These are phyloP conservation scores for Gigaspora rosea DNA, from an alignment of 192 early-diverging fungal genomes.

Conservation along the genomic window DNA sequence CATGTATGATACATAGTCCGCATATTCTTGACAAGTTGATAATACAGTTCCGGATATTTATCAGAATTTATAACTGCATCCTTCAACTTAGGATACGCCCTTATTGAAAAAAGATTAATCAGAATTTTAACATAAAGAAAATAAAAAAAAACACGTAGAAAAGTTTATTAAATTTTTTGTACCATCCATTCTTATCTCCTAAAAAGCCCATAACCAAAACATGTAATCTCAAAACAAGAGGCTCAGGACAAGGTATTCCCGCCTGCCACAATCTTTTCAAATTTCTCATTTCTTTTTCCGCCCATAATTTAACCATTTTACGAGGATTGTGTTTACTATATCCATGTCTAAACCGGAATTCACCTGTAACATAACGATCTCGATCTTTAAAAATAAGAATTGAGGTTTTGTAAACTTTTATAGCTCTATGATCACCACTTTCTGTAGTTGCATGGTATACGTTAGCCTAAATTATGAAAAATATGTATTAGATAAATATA, in stretches of 20 bases:
- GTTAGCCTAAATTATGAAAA: constrained; percentile 65
- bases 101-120: constrained; percentile 27
- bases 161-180: background rate
- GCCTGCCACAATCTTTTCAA: constrained; percentile 85
- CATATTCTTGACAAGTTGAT: constrained; percentile 84
- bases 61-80: constrained; percentile 82
- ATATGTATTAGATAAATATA: no score
- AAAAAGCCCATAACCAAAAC: constrained; percentile 95
- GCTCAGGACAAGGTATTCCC: constrained; percentile 89
- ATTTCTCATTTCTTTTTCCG: constrained; percentile 99
- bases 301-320: constrained; percentile 99
- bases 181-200: constrained; percentile 89
- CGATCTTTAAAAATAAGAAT: constrained; percentile 97
- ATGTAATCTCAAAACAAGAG: constrained; percentile 85
- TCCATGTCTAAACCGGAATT: constrained; percentile 93
- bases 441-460: constrained; percentile 96
- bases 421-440: constrained; percentile 78
- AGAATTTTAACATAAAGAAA: background rate
- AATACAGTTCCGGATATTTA: constrained; percentile 75
- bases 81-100: constrained; percentile 91
- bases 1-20: constrained; percentile 92
- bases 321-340: constrained; percentile 92
- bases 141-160: background rate
- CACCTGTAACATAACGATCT: constrained; percentile 95
- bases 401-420: constrained; percentile 99